Conservation (phyloP, 148 eudicot genomes). For the Rhododendron griersonianum region DNA sequence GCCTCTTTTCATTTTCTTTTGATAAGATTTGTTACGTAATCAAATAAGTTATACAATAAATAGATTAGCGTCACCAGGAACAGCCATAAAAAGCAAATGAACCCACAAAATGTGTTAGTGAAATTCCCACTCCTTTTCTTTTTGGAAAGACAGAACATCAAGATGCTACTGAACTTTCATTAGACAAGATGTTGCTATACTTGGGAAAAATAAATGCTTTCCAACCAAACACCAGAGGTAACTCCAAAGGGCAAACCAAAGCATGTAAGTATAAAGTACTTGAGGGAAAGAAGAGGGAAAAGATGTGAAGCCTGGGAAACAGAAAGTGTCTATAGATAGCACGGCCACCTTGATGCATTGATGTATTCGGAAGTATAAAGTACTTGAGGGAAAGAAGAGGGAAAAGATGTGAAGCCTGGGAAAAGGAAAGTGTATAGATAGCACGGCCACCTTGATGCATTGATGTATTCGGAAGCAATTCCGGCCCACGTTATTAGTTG, state of each 20-base stretch:
- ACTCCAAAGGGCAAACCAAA: neutral
- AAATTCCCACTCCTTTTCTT: neutral
- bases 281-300: neutral
- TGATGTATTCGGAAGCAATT: conserved; percentile 98
- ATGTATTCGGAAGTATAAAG: conserved; percentile 65
- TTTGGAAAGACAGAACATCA: neutral
- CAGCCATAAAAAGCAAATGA: neutral
- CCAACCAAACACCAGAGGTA: neutral
- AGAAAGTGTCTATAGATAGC: conserved; percentile 11
- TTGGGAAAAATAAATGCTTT: neutral
- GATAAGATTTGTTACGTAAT: neutral
- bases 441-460: conserved; percentile 72
- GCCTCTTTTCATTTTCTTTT: neutral
- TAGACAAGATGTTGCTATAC: neutral
- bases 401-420: neutral
- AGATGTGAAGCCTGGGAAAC: neutral
- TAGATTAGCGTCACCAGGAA: neutral
- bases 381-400: neutral
- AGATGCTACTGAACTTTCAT: neutral
- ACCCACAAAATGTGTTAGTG: neutral
- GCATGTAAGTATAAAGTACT: neutral
- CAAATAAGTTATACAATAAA: neutral
- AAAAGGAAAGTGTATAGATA: conserved; percentile 11
- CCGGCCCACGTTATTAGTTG: conserved; percentile 89
- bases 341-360: conserved; percentile 85